These are phyloP conservation scores for Saturnispora sekii DNA, from an alignment of 805 yeast species.

Conservation along the genomic window DNA sequence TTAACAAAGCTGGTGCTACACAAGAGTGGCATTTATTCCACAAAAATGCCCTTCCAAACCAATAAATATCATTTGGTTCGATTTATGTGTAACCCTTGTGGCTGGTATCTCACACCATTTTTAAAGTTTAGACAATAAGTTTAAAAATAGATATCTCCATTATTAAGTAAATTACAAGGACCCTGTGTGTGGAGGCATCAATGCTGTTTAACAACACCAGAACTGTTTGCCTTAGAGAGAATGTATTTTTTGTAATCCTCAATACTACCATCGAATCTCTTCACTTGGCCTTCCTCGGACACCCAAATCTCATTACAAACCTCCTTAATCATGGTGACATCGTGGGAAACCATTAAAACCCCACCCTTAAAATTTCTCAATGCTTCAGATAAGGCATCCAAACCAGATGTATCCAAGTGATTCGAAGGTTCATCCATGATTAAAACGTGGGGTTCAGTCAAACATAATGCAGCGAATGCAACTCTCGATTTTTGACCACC, in stretches of 20 bases:
- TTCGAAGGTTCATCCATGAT: conserved; percentile 96
- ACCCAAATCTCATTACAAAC: conserved; percentile 96
- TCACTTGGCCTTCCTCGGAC: conserved; percentile 76
- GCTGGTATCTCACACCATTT: too few species aligned
- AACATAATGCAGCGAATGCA: conserved; percentile 91
- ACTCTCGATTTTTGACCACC: conserved; percentile 99
- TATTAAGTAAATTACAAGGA: background rate
- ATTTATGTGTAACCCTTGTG: too few species aligned
- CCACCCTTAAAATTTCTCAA: conserved; percentile 87
- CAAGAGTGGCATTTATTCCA: too few species aligned
- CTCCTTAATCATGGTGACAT: conserved; percentile 77
- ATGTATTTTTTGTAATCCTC: conserved; percentile 86
- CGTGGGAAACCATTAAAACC: conserved; percentile 95
- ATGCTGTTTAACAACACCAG: conserved; percentile 90
- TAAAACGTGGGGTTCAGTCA: conserved; percentile 82
- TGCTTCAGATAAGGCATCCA: conserved; percentile 91
- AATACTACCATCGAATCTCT: conserved; percentile 71
- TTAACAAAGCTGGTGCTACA: too few species aligned
- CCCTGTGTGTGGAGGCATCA: conserved; percentile 19
- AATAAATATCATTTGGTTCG: too few species aligned
- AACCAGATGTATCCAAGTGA: conserved; percentile 96
- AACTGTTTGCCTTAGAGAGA: conserved; percentile 60
- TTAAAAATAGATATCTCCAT: too few species aligned
- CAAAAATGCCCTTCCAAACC: too few species aligned
- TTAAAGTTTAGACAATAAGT: too few species aligned